Evolutionary conservation across 305 asterid genomes (phyloP), one percentile per base, ranked within the genome.

Genomic region (Fraxinus sp.): DNA sequence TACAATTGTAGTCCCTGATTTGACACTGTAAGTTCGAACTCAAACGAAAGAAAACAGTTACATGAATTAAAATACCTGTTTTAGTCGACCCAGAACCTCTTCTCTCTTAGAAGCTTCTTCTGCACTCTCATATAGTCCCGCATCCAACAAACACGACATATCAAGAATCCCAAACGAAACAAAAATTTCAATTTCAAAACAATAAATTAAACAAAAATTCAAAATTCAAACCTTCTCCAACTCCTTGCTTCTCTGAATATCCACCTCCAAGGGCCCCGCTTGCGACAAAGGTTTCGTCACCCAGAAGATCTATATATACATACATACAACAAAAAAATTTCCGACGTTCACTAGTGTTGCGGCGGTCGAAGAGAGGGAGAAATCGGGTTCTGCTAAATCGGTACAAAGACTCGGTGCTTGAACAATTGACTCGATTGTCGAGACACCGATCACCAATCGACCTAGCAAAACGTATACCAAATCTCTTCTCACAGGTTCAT

Each of bases 21-120:
- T 66, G 16, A 68, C 37, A 68, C 10, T 9, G 44, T 16, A 5
- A 24, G 73, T 24, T 64, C 5, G 71, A 62, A 62, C 14, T 2
- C 14, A 7, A 62, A 6, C 1, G 9, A 62, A 30, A 70, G 76
- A 24, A 32, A 11, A 4, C 41, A 70, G 41, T 70, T 70, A 30
- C 39, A 32, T 70, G 1, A 32, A 70, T 6, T 11, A 2, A 30
- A 10, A 70, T 85, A 94, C 99, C 95, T 91, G 94, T 80, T 87
- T 90, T 44, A 96, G 94, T 49, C 93, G 90, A 66, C 78, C 81
- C 49, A 93, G 92, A 66, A 96, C 97, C 32, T 85, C 88, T 82
- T 91, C 94, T 81, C 99, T 91, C 88, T 88, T 94, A 78, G 86
- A 90, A 85, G 91, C 88, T 77, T 94, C 98, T 78, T 90, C 97